These are phyloP conservation scores for Myxozyma neotropica DNA, from an alignment of 805 yeast species.

Conservation along the genomic window DNA sequence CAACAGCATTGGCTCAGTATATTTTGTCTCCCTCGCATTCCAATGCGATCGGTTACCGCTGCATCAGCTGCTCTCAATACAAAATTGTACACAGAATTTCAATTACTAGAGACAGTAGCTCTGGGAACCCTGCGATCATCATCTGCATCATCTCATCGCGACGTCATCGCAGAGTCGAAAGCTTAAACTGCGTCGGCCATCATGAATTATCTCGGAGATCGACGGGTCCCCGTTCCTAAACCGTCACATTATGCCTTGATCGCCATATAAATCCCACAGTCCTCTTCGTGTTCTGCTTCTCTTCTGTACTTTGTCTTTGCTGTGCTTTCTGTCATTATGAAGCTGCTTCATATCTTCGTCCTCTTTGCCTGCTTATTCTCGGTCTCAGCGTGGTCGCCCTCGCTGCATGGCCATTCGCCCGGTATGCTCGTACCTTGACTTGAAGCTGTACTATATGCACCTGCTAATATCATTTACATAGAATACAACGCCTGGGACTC, in stretches of 20 bases:
- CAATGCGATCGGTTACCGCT: too few relatives aligned
- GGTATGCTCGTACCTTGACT: slow-evolving; percentile 4
- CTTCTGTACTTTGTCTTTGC: too few relatives aligned
- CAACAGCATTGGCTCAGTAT: too few relatives aligned
- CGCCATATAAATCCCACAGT: neutral
- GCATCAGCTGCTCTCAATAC: too few relatives aligned
- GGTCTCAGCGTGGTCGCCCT: slow-evolving; percentile 11
- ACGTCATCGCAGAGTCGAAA: neutral
- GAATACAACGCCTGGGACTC: slow-evolving; percentile 44
- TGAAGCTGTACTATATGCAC: too few relatives aligned
- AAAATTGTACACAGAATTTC: too few relatives aligned
- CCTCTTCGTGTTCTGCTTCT: neutral
- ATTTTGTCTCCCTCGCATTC: too few relatives aligned
- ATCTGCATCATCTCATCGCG: neutral
- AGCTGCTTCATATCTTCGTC: neutral
- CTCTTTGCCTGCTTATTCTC: neutral
- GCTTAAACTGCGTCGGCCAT: neutral
- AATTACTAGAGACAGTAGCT: too few relatives aligned
- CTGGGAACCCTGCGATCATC: too few relatives aligned
- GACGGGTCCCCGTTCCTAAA: neutral
- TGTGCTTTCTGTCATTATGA: neutral
- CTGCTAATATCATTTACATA: too few relatives aligned
- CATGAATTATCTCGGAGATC: neutral
- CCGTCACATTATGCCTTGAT: neutral
- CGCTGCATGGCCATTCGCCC: slow-evolving; percentile 8